Percentiles rank a stretch among this genome's conserved stretches.
Evolutionary conservation across 176 grass and related monocot genomes (phyloP).

Genomic region (Eremochloa ophiuroides): DNA sequence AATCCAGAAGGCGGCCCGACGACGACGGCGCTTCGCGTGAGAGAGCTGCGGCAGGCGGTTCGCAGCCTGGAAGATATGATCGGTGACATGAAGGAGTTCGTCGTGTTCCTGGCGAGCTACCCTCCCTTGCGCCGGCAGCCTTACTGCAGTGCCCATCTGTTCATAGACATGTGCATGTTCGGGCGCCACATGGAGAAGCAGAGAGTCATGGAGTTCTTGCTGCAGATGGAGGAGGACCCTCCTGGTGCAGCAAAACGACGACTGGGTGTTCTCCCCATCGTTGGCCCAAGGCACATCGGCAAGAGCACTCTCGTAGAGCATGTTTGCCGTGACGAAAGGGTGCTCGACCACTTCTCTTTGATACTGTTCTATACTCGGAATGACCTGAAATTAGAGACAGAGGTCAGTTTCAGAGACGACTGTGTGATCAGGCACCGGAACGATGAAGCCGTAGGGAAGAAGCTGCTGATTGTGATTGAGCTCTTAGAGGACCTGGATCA

Average conservation of each 20-base stretch:
- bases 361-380: neutral
- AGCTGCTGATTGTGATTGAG: neutral
- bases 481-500: neutral
- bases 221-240: neutral
- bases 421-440: neutral
- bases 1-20: neutral
- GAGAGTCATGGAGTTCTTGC: neutral
- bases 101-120: neutral
- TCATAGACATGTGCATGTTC: neutral
- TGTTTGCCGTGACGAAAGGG: conserved; percentile 8
- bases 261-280: neutral
- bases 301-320: conserved; percentile 22
- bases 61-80: neutral
- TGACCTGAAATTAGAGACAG: neutral
- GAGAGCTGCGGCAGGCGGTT: neutral
- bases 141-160: neutral
- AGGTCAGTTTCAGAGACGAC: neutral
- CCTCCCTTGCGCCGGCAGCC: neutral
- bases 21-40: no score
- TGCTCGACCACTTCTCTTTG: conserved; percentile 12
- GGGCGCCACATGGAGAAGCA: neutral
- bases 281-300: neutral
- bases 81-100: neutral
- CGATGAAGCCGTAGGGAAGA: neutral
- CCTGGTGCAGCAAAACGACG: neutral